These are phyloP conservation scores for Penicillium daleae DNA, from an alignment of 495 filamentous ascomycete genomes.

Conservation along the genomic window DNA sequence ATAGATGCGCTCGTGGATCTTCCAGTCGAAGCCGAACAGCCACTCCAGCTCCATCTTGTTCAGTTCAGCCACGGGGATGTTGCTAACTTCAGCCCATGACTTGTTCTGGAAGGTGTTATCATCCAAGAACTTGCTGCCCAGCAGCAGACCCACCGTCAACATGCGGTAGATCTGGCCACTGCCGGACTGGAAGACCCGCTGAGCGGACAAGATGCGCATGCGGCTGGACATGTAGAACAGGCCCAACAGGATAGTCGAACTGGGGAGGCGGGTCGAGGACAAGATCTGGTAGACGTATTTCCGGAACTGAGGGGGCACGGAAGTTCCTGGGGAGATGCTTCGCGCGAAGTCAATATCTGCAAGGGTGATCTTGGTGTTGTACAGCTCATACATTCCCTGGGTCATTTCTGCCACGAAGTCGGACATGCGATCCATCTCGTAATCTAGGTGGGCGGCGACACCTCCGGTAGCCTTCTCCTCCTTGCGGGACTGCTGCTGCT, in stretches of 20 bases:
- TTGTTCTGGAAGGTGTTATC: conserved; percentile 99
- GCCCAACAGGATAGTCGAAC: conserved; percentile 91
- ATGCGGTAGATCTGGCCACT: conserved; percentile 86
- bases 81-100: conserved; percentile 98
- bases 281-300: conserved; percentile 96
- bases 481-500: conserved; percentile 46
- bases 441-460: conserved; percentile 94
- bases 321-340: conserved; percentile 70
- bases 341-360: conserved; percentile 76
- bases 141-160: conserved; percentile 82
- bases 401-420: conserved; percentile 97
- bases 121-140: conserved; percentile 97
- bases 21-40: conserved; percentile 82
- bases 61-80: conserved; percentile 83
- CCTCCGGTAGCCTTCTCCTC: conserved; percentile 72
- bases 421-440: conserved; percentile 98
- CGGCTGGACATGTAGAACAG: conserved; percentile 87
- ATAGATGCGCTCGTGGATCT: conserved; percentile 84
- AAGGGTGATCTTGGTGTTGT: conserved; percentile 62
- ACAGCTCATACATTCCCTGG: conserved; percentile 74
- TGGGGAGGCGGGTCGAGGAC: conserved; percentile 90
- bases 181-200: conserved; percentile 58
- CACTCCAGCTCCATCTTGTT: conserved; percentile 92
- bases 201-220: conserved; percentile 70
- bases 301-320: conserved; percentile 77